Base-by-base conservation (phyloP, 768 basidiomycete genomes). In the Boletus huronensis region DNA sequence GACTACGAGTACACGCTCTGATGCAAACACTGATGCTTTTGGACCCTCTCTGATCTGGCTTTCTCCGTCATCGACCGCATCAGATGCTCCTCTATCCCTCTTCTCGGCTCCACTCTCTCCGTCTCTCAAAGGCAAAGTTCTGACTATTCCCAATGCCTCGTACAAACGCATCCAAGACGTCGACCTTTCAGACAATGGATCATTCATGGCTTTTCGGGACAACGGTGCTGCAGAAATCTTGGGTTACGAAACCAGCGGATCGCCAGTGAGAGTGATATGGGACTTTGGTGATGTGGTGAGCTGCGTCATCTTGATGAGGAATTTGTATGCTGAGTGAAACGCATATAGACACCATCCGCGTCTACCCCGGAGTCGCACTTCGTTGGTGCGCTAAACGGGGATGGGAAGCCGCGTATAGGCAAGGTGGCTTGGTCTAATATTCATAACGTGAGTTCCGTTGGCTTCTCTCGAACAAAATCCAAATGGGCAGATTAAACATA, bases 401-500 rank as follows among this genome's bases (percentile, higher is more conserved):
- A 76, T 13, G 83, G 82, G 3, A 67, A 72, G 4, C 74, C 82
- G 1, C 82, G 82, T 58, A 69, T 93, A 41, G 78, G 78, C 10
- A 80, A 88, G 17, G 71, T 88, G 0, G 85, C 79, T 63, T 92
- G 88, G 88, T 84, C 85, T 1, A 75, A 81, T 58, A 57, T 59
- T 5, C 62, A 78, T 28, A 68, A 75, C 41, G 90, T 89, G 65
- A 58, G 80, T 74, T 38, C 19, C 25, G 35, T 38, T 41, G n/a
- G 3, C 28, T 29, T 39, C 19, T 42, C 41, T 25, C 17, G 23
- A 25, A 26, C 29, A 11, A 23, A 17, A 17, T 53, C 34, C 9
- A 42, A 61, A 50, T 50, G 21, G 25, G 14, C 25, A 35, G 47
- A 48, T 51, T 31, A 19, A 38, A 21, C 38, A 3, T 53, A 90